Conservation (phyloP, 345 rosid species). For the Populus euphratica region DNA sequence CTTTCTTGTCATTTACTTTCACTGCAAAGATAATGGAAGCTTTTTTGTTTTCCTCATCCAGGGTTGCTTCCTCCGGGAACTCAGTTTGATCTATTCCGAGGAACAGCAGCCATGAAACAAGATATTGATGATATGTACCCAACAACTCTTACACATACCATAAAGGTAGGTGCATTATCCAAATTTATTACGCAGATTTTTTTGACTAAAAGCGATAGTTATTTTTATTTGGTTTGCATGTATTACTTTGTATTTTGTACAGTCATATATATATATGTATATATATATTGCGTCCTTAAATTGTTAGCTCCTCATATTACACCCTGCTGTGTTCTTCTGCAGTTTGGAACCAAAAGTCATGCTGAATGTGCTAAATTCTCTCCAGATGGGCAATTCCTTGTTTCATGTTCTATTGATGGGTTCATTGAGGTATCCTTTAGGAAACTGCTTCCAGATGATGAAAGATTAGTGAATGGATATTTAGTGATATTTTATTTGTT, state of each 20-base stretch:
- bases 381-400: constrained; percentile 97
- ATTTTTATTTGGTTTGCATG: neutral
- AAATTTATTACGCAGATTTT: neutral
- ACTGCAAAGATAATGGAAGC: neutral
- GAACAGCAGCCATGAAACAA: constrained; percentile 99
- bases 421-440: constrained; percentile 70
- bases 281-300: neutral
- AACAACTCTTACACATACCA: constrained; percentile 73
- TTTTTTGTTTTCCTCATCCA: constrained; percentile 28
- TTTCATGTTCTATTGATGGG: constrained; percentile 93
- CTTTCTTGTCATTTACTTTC: neutral
- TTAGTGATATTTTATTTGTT: constrained; percentile 19
- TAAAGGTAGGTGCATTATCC: constrained; percentile 48
- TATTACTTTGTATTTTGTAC: neutral
- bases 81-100: constrained; percentile 96
- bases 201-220: neutral
- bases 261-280: neutral
- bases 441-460: neutral
- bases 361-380: constrained; percentile 96
- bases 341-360: constrained; percentile 94
- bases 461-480: constrained; percentile 15
- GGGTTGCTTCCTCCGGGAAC: constrained; percentile 99
- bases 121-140: constrained; percentile 95
- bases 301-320: constrained; percentile 2
- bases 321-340: constrained; percentile 26